Evolutionary conservation across 805 yeast species (phyloP), one percentile per base, ranked within the genome.

Genomic region (Wickerhamiella nectarea): DNA sequence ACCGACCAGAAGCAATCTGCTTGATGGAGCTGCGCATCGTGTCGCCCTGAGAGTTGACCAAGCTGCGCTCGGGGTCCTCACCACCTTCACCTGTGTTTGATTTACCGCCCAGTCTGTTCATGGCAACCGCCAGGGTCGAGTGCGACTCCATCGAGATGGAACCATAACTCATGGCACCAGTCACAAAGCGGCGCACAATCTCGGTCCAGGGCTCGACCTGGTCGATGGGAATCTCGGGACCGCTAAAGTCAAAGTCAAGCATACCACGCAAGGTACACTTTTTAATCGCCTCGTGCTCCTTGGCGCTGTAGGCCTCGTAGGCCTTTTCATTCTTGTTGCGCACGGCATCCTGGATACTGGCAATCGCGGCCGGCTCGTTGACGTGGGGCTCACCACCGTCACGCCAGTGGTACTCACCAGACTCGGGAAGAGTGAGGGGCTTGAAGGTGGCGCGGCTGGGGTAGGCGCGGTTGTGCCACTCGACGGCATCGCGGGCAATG

Each of bases 131-230:
- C 55, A 89, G 69, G 9, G 98, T 89, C 3, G 96, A 85, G 65
- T 89, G 98, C 2, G 96, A 87, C 65, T 89, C 98, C 94, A 87
- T 82, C 4, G 97, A 89, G 59, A 89, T 89, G 39, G 97, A 89
- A 59, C 98, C 98, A 59, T 91, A 89, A 1, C 96, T 87, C 98
- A 89, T 89, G 43, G 98, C 98, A 68, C 98, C 98, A n/a, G 98
- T 87, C 51, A 87, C 87, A 61, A 91, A 91, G 56, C 98, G 75
- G 56, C 95, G 78, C 26, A 87, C 98, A 62, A 89, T 89, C 63
- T 89, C 98, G 29, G 97, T 91, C 98, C 98, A 89, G 36, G 98
- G 98, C 69, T 89, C 98, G 53, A 89, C 98, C 67, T 91, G 97
- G 58, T 89, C 98, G 50, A 89, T 67, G 46, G 98, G 96, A 43